Evolutionary conservation across 306 rosid species (phyloP), one percentile per base, ranked within the genome.

Genomic region (Trifolium pratense): DNA sequence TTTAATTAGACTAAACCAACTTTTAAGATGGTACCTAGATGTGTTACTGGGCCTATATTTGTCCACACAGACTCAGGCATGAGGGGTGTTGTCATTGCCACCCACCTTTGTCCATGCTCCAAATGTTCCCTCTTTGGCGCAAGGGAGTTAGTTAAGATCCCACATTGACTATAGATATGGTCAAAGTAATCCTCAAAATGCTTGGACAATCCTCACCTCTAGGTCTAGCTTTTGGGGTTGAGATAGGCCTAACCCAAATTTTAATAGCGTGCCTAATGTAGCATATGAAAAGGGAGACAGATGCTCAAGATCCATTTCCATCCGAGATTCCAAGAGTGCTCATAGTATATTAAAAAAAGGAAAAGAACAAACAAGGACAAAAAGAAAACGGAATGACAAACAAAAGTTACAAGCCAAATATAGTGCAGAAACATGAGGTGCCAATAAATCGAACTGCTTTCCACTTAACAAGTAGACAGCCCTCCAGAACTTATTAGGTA

Each of bases 201-300:
- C 64, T 58, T 26, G 20, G 17, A 26, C 39, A 58, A 58, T 14
- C 18, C 64, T 26, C 39, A 58, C 20, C 64, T 58, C 37, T 58
- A 29, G 64, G 1, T 25, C 37, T 58, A 58, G 18, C 5, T 58
- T 58, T 26, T 26, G 39, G 10, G 11, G 11, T 26, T 26, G 39
- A 26, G 39, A 26, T 23, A 26, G 20, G 39, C 64, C 39, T 58
- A 15, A 26, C n/a, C 39, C 18, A 26, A 26, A 26, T 58, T 26
- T 14, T 58, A 58, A 26, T 37, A 26, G 64, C 18, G 23, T 32
- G 55, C 53, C 31, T 77, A 45, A 58, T 40, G 58, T 51, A 66
- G 67, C 46, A 14, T 68, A 81, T 52, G 55, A 59, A 72, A 66
- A 52, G 55, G 53, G 29, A 66, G 53, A 66, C 56, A 71, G 53